Evolutionary conservation across 2,329 filamentous ascomycete genomes (phyloP), one percentile per base, ranked within the genome.

Genomic region (Macrophomina pseudophaseolina): DNA sequence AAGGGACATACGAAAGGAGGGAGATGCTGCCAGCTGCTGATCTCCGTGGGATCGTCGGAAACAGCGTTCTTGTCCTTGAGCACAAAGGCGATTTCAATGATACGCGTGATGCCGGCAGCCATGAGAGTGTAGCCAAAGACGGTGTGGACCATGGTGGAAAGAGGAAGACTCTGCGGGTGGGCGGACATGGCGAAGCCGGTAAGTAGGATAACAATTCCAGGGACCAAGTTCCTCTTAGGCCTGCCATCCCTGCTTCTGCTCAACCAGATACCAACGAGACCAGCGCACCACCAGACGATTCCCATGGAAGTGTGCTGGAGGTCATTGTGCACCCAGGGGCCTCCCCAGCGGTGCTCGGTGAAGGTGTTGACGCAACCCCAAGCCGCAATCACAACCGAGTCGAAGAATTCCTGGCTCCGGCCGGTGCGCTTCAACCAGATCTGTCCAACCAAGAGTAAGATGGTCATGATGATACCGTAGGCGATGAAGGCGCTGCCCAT

Each of bases 221-320:
- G 95, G 65, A 99, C 89, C 68, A 99, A 88, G 80, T 99, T 99
- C 71, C 95, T 88, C 84, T 94, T 93, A 8, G 95, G 94, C 49
- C 88, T 85, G 62, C 95, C 94, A 69, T 94, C 89, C 66, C 92
- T 88, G 75, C 90, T 92, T 69, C 88, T 87, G 77, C 93, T 97
- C 46, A 99, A 84, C 95, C 94, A 99, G 63, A 99, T 86, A 49
- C 95, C 95, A 11, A 94, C 86, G 35, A 99, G 82, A 30, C 95
- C 95, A 7, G 95, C 94, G 73, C 89, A 91, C 94, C 94, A 99
- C 95, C 95, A 99, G 62, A 99, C 89, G 69, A 99, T 88, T n/a
- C 95, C 95, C 94, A 99, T 98, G n/a, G 91, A 92, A 0, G 95
- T 99, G 79, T 99, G 95, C 78, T 99, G 94, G 81, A 97, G 88